Conservation (phyloP, 441 rosid species). For the Capsella rubella region DNA sequence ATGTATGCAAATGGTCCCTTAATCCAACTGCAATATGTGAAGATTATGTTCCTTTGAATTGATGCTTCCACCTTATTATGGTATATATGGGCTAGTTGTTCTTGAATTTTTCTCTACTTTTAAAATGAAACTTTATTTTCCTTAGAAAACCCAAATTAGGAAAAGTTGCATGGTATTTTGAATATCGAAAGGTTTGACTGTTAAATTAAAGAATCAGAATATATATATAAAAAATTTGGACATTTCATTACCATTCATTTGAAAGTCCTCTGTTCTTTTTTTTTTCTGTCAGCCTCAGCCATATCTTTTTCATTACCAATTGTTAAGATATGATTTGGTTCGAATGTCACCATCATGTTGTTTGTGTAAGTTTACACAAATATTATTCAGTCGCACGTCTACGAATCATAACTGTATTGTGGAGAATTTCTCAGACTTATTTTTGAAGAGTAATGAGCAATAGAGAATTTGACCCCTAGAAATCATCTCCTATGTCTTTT, state of each 20-base stretch:
- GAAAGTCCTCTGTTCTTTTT: slow-evolving; percentile 30
- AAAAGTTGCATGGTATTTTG: not conserved
- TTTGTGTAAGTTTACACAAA: slow-evolving; percentile 12
- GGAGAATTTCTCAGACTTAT: too few species aligned
- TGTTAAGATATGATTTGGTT: slow-evolving; percentile 35
- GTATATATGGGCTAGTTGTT: slow-evolving; percentile 11
- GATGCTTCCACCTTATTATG: slow-evolving; percentile 26
- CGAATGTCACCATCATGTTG: slow-evolving; percentile 13
- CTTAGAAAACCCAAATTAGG: slow-evolving; percentile 18
- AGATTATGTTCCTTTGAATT: slow-evolving; percentile 17
- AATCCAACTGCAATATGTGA: not conserved
- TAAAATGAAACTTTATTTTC: not conserved
- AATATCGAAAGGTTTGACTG: slow-evolving; percentile 34
- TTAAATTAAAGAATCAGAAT: slow-evolving; percentile 30
- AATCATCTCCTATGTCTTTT: too few species aligned
- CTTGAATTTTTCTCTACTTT: slow-evolving; percentile 22
- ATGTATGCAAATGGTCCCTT: not conserved
- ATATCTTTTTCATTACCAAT: slow-evolving; percentile 22
- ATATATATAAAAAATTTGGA: not conserved
- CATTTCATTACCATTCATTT: not conserved
- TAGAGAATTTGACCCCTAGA: too few species aligned
- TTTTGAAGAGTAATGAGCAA: too few species aligned
- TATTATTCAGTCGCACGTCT: not conserved
- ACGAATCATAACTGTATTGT: too few species aligned
- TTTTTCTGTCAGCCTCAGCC: slow-evolving; percentile 26